phyloP scores from a whole-genome alignment of 1,284 basidiomycete species.

The Prillingera fragicola region DNA sequence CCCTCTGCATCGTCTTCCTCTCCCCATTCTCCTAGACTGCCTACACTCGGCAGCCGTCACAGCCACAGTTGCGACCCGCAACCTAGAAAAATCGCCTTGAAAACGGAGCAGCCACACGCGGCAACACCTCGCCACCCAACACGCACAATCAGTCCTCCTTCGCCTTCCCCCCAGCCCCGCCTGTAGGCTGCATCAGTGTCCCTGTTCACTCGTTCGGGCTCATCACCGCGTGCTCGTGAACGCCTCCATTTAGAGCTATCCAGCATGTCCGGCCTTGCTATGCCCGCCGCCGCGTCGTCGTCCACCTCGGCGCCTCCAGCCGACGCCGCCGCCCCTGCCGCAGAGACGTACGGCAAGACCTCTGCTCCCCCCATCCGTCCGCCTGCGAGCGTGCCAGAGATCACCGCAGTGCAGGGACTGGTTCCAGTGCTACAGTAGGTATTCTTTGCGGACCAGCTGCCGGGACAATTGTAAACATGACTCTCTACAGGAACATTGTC shows the following conservation, averaged over 20 bases:
- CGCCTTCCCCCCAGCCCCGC: neutral
- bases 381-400: conserved; percentile 53
- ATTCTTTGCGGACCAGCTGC: conserved; percentile 9
- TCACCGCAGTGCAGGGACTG: conserved; percentile 88
- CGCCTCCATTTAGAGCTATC: too few species aligned
- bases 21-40: neutral
- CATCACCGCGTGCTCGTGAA: too few species aligned
- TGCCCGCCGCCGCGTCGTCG: conserved; percentile 12
- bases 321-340: neutral
- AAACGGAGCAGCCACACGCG: too few species aligned
- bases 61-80: too few species aligned
- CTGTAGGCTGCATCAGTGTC: neutral
- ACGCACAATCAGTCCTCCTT: neutral
- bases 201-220: too few species aligned
- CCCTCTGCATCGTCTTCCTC: neutral
- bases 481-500: conserved; percentile 73
- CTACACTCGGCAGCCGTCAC: too few species aligned
- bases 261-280: conserved; percentile 27
- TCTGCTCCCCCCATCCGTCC: conserved; percentile 14
- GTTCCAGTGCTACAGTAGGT: conserved; percentile 81
- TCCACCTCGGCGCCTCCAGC: neutral
- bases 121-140: too few species aligned
- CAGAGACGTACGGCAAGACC: conserved; percentile 17
- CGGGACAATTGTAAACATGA: neutral
- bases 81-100: neutral